These are phyloP conservation scores for Tylopilus intermedius DNA, from an alignment of 768 basidiomycete species.

Conservation along the genomic window DNA sequence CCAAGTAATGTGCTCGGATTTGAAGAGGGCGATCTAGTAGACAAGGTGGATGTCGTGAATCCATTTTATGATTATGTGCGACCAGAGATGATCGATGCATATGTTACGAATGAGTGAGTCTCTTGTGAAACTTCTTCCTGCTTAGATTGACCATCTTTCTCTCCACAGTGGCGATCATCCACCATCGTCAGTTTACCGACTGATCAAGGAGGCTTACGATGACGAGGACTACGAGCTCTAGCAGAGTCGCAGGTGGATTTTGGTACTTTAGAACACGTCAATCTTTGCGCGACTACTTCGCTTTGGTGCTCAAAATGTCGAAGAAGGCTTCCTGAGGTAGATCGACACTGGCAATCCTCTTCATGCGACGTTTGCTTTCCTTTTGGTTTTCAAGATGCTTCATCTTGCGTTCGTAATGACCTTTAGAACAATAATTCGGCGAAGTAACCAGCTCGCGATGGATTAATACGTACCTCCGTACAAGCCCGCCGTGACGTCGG, in stretches of 20 bases:
- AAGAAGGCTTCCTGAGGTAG: constrained; percentile 97
- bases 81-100: constrained; percentile 88
- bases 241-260: neutral
- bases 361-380: constrained; percentile 86
- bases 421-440: constrained; percentile 28
- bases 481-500: constrained; percentile 90
- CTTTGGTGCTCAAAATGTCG: constrained; percentile 70
- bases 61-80: constrained; percentile 96
- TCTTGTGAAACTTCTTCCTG: constrained; percentile 6
- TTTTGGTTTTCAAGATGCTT: constrained; percentile 88
- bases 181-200: constrained; percentile 86
- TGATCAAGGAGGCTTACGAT: constrained; percentile 93
- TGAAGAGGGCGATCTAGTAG: constrained; percentile 72
- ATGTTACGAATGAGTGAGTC: constrained; percentile 94
- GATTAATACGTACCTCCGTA: constrained; percentile 63
- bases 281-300: constrained; percentile 13
- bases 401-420: constrained; percentile 91
- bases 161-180: constrained; percentile 84
- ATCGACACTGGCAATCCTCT: constrained; percentile 80
- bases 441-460: neutral
- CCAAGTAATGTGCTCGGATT: constrained; percentile 66
- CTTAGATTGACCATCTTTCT: constrained; percentile 6
- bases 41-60: constrained; percentile 89
- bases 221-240: constrained; percentile 84
- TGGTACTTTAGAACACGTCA: neutral